These are phyloP conservation scores for Phoma sp. DNA, from an alignment of 2,329 filamentous ascomycete genomes.

Conservation along the genomic window DNA sequence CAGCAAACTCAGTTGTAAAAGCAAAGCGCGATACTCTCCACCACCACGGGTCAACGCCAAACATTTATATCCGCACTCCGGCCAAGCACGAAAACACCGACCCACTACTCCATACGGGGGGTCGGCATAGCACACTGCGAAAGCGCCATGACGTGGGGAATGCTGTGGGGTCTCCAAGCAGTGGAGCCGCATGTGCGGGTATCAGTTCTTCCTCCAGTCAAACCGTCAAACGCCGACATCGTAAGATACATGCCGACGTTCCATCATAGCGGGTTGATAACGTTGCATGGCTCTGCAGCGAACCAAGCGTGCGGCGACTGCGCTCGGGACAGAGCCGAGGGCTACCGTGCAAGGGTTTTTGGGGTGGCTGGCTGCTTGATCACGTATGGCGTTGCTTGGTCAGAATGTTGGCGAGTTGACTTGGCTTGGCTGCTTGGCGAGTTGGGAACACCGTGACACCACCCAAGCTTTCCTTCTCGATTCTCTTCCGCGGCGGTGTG, in stretches of 20 bases:
- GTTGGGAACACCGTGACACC: background rate
- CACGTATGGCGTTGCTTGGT: slow-evolving; percentile 12
- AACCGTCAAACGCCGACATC: slow-evolving; percentile 23
- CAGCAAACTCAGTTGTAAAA: background rate
- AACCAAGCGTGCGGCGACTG: slow-evolving; percentile 12
- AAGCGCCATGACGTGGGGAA: slow-evolving; percentile 24
- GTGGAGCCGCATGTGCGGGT: slow-evolving; percentile 21
- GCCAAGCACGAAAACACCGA: slow-evolving; percentile 3
- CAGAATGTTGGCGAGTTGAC: background rate
- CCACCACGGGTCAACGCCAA: background rate
- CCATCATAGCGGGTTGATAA: slow-evolving; percentile 2
- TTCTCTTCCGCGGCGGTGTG: background rate
- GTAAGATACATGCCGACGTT: slow-evolving; percentile 8
- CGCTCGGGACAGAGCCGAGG: slow-evolving; percentile 6
- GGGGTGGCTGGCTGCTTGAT: slow-evolving; percentile 8
- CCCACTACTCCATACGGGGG: slow-evolving; percentile 12
- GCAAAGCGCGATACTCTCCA: background rate
- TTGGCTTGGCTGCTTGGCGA: slow-evolving; percentile 10
- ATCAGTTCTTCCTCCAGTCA: slow-evolving; percentile 32
- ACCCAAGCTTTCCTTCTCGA: background rate
- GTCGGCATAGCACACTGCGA: slow-evolving; percentile 15
- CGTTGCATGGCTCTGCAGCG: slow-evolving; percentile 6
- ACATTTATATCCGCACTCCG: slow-evolving; percentile 10
- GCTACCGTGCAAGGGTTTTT: background rate
- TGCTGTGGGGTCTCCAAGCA: slow-evolving; percentile 25